Conservation (phyloP, 2,329 filamentous ascomycete species). For the Teratosphaeria nubilosa region DNA sequence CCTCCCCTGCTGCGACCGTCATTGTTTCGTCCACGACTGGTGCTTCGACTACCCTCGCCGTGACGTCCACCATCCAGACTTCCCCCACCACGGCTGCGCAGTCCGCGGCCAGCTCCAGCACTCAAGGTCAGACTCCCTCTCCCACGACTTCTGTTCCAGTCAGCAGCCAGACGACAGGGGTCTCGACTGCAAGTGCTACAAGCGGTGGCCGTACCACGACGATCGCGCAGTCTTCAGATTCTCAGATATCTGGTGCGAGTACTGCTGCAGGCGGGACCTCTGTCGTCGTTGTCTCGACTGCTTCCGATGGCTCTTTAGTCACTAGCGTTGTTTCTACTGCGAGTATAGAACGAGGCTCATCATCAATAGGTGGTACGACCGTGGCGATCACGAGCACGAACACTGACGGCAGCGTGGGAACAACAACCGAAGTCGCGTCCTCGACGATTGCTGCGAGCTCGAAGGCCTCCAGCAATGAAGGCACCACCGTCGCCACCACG, state of each 20-base stretch:
- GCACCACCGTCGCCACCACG: not conserved
- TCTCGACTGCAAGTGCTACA: slow-evolving; percentile 1
- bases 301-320: slow-evolving; percentile 5
- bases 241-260: not conserved
- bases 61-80: not conserved
- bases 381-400: slow-evolving; percentile 19
- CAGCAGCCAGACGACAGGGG: slow-evolving; percentile 4
- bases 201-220: not conserved
- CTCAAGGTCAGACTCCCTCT: slow-evolving; percentile 6
- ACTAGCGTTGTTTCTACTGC: not conserved
- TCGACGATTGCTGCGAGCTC: slow-evolving; percentile 10
- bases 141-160: slow-evolving; percentile 6
- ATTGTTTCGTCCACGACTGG: slow-evolving; percentile 6
- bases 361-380: slow-evolving; percentile 8
- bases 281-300: slow-evolving; percentile 2
- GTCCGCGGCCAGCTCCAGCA: not conserved
- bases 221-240: not conserved
- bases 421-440: slow-evolving; percentile 11
- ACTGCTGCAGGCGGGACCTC: slow-evolving; percentile 2
- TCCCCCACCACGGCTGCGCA: slow-evolving; percentile 1
- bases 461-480: not conserved
- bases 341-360: slow-evolving; percentile 3
- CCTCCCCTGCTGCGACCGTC: not conserved
- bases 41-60: slow-evolving; percentile 1
- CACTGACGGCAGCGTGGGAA: slow-evolving; percentile 10